A percentile compares a stretch with the other conserved stretches of the same genome.
phyloP scores from a whole-genome alignment of 768 basidiomycete species.

The Xerocomus potaroensis region DNA sequence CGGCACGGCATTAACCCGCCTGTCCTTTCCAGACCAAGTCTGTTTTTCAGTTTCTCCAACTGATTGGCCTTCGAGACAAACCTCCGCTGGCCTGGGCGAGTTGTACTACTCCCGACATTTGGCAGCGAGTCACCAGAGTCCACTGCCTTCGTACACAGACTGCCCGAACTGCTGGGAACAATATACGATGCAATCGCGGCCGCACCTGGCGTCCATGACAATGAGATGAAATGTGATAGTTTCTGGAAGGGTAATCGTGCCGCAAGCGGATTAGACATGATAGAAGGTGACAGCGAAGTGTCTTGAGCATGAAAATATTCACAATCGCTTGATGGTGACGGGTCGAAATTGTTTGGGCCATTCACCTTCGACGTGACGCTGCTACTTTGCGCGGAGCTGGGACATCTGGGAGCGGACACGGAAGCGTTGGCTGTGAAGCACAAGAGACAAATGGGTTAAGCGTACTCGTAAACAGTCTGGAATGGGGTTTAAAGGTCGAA shows the following conservation, averaged over 20 bases:
- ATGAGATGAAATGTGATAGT: constrained; percentile 57
- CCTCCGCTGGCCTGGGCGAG: constrained; percentile 23
- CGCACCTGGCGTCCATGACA: constrained; percentile 47
- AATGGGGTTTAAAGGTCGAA: constrained; percentile 57
- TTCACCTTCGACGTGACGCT: constrained; percentile 28
- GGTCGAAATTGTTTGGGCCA: constrained; percentile 19
- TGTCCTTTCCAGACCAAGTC: constrained; percentile 42
- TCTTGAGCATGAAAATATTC: constrained; percentile 25
- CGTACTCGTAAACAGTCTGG: constrained; percentile 49
- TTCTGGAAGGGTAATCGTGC: constrained; percentile 57
- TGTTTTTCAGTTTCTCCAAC: constrained; percentile 54
- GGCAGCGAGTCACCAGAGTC: constrained; percentile 10
- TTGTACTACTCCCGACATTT: constrained; percentile 7
- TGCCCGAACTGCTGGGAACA: constrained; percentile 16
- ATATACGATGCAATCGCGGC: constrained; percentile 24
- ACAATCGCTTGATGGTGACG: constrained; percentile 15
- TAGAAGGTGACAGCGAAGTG: constrained; percentile 41
- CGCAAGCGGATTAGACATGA: constrained; percentile 50
- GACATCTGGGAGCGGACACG: constrained; percentile 36
- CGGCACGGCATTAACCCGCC: constrained; percentile 17
- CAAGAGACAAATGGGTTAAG: constrained; percentile 48
- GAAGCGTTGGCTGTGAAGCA: constrained; percentile 32
- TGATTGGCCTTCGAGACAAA: constrained; percentile 66
- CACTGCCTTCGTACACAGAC: constrained; percentile 5
- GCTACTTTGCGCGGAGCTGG: constrained; percentile 27